Base-by-base conservation (phyloP, 140 eudicot genomes). In the Stevia rebaudiana region DNA sequence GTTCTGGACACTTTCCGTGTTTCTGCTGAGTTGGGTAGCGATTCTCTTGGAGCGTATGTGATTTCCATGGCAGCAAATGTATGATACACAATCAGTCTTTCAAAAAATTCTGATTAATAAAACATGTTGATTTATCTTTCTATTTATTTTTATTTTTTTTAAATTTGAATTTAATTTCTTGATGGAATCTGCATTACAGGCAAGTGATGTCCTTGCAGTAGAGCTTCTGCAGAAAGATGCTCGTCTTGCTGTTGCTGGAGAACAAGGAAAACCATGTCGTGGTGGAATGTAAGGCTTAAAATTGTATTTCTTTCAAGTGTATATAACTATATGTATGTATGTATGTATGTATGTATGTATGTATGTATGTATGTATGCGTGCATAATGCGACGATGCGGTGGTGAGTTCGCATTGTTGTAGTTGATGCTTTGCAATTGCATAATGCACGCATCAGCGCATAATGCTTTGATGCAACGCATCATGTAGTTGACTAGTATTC, bases 141-240 rank as follows among this genome's bases (percentile, higher is more conserved):
- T n/a, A n/a, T 28, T 28, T 28, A 28, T 16, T 69, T 17, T 13
- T 21, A 44, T 42, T 28, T 19, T 67, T 44, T 59, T 5, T 59
- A 19, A 59, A 19, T 33, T 17, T 50, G 36, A 1, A 21, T 10
- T 9, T 70, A 6, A 41, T 59, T 51, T 69, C 24, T 61, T 37
- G 28, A 18, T 9, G 3, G 40, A 23, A 50, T 60, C 47, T 42
- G 65, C 63, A 8, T 70, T 63, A 52, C 87, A 91, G 98, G 95
- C 95, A 41, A 91, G 98, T 71, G 96, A 91, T 79, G 96, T 91
- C 74, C 96, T 91, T 36, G 98, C 96, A 6, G 96, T 87, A 72
- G 98, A 91, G 87, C 95, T 91, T 63, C 77, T 91, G 68, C 98
- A 87, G 82, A 91, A 91, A 74, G 98, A 91, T 75, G 89, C 85